phyloP scores from a whole-genome alignment of 208 protist species.

The Crithidia sp. region DNA sequence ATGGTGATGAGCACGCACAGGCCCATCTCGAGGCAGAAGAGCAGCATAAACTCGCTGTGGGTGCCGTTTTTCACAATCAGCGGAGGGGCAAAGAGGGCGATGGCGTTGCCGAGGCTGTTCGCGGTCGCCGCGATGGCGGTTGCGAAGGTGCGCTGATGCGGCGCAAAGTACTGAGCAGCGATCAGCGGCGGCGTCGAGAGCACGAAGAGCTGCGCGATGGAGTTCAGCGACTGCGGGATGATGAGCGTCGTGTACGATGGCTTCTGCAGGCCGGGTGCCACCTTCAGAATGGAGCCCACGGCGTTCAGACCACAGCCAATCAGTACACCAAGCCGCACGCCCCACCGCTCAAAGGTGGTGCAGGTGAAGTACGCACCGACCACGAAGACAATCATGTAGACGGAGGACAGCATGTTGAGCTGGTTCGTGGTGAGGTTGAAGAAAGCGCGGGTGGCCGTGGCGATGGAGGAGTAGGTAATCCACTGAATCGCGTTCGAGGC shows the following conservation, averaged over 20 bases:
- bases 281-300: constrained; percentile 63
- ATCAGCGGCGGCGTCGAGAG: constrained; percentile 77
- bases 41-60: constrained; percentile 50
- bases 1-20: constrained; percentile 51
- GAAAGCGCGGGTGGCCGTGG: constrained; percentile 39
- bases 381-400: constrained; percentile 86
- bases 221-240: constrained; percentile 56
- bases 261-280: constrained; percentile 52
- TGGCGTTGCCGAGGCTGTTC: constrained; percentile 74
- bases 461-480: constrained; percentile 70
- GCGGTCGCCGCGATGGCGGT: constrained; percentile 67
- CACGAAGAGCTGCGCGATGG: constrained; percentile 74
- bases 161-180: constrained; percentile 69
- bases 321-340: constrained; percentile 61
- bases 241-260: constrained; percentile 61
- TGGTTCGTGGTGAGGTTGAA: constrained; percentile 64
- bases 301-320: constrained; percentile 63
- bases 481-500: constrained; percentile 78
- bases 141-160: constrained; percentile 62
- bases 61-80: constrained; percentile 55
- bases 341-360: constrained; percentile 75
- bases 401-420: constrained; percentile 75
- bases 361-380: constrained; percentile 65
- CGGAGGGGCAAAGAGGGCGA: constrained; percentile 62
- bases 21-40: constrained; percentile 62